phyloP scores from a whole-genome alignment of 1,284 basidiomycete genomes.

The Trametes sp. region DNA sequence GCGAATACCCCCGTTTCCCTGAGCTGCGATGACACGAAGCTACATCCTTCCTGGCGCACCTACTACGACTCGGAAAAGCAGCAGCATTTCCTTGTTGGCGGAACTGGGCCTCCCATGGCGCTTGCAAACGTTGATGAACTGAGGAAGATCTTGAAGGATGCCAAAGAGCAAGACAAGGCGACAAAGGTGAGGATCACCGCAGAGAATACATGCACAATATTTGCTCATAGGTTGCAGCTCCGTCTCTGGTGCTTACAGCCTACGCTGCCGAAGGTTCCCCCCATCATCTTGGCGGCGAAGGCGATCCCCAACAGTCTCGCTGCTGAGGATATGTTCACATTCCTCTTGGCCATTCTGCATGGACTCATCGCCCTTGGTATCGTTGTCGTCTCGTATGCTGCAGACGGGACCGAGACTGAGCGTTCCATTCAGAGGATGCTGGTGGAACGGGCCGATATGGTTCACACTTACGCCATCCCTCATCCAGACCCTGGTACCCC shows the following conservation, averaged over 20 bases:
- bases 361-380: slow-evolving; percentile 8
- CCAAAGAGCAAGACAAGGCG: slow-evolving; percentile 14
- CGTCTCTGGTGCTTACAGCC: slow-evolving; percentile 37
- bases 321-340: slow-evolving; percentile 22
- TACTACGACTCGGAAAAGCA: slow-evolving; percentile 36
- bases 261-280: slow-evolving; percentile 35
- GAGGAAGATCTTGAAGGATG: slow-evolving; percentile 14
- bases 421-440: slow-evolving; percentile 29
- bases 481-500: slow-evolving; percentile 15
- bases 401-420: slow-evolving; percentile 36
- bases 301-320: slow-evolving; percentile 35
- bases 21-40: slow-evolving; percentile 47
- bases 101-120: slow-evolving; percentile 23
- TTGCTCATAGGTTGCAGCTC: slow-evolving; percentile 27
- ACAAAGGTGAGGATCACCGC: slow-evolving; percentile 28
- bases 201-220: neutral
- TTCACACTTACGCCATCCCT: slow-evolving; percentile 15
- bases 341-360: neutral
- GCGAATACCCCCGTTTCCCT: slow-evolving; percentile 37
- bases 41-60: slow-evolving; percentile 34
- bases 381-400: slow-evolving; percentile 25
- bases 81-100: slow-evolving; percentile 29
- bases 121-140: slow-evolving; percentile 32
- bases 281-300: slow-evolving; percentile 39
- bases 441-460: slow-evolving; percentile 3